Evolutionary conservation across 805 yeast species (phyloP), one percentile per base, ranked within the genome.

Genomic region (Nematodospora valgi): DNA sequence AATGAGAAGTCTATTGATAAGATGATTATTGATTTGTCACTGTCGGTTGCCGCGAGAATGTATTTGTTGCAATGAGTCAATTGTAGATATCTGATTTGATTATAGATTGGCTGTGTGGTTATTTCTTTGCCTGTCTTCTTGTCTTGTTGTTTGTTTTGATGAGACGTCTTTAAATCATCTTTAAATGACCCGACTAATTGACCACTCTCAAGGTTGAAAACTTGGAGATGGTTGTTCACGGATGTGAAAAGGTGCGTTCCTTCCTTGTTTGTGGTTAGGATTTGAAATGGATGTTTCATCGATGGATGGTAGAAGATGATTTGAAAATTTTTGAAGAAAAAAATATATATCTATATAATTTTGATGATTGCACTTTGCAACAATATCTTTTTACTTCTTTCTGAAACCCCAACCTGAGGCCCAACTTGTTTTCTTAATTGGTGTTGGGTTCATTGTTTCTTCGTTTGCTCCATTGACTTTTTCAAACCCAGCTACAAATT

Each of bases 11-110:
- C 64, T 14, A 78, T 45, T 21, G 55, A 45, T 40, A 86, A 80
- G 7, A 87, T 71, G 4, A 84, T 67, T 12, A 80, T 80, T 2
- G 94, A 79, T 58, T 91, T 93, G 52, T 85, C 94, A 38, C 82
- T 82, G 52, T 86, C 95, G 2, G 94, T 80, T 28, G 86, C 78
- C 1, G 78, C 83, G 17, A 85, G 66, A 23, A 89, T 54, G 47
- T 69, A 66, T 27, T 66, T 56, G 15, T 52, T 61, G 30, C 78
- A 83, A 45, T 73, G 64, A 16, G 74, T 60, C 34, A 86, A 51
- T 6, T 62, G 58, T 43, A 89, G 56, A 15, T 78, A 72, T 54
- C 95, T 73, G 32, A 89, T 76, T 47, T 82, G 78, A 42, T 81
- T 81, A 54, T 72, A 77, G 17, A 76, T 68, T 33, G 76, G 78